These are phyloP conservation scores for Beta macrorhiza DNA, from an alignment of 179 eudicot genomes.

Conservation along the genomic window DNA sequence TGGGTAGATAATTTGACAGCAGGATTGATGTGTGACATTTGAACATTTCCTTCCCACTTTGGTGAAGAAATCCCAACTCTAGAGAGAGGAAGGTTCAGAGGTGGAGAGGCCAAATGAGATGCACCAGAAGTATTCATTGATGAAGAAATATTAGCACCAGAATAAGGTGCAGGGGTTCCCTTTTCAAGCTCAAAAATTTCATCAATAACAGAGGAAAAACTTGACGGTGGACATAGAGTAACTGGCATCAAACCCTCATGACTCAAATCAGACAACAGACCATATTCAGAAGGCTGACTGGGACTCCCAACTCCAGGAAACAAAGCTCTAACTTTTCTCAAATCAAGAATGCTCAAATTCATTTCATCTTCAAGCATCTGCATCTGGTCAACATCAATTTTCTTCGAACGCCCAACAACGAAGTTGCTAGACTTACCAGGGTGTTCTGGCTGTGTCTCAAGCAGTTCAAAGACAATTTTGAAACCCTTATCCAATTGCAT, in stretches of 20 bases:
- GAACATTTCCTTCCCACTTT: conserved; percentile 49
- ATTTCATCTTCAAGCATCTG: conserved; percentile 81
- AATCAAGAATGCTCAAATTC: conserved; percentile 72
- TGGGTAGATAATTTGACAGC: conserved; percentile 37
- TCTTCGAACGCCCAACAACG: conserved; percentile 56
- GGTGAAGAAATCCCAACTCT: conserved; percentile 54
- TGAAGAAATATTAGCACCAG: conserved; percentile 43
- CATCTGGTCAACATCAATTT: conserved; percentile 68
- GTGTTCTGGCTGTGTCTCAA: conserved; percentile 62
- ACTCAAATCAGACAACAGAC: conserved; percentile 47
- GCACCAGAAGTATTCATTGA: conserved; percentile 41
- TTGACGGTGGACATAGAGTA: conserved; percentile 47
- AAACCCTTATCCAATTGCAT: conserved; percentile 86
- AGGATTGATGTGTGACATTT: conserved; percentile 38
- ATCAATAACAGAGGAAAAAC: conserved; percentile 81
- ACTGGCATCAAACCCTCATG: conserved; percentile 43
- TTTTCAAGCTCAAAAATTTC: conserved; percentile 85
- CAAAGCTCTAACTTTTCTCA: conserved; percentile 43
- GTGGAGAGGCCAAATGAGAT: conserved; percentile 47
- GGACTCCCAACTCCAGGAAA: conserved; percentile 37
- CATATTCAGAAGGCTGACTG: conserved; percentile 46
- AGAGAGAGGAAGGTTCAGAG: conserved; percentile 36
- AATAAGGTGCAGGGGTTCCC: conserved; percentile 46
- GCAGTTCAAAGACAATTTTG: conserved; percentile 66
- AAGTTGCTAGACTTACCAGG: conserved; percentile 51